These are phyloP conservation scores for Termitomyces sp. DNA, from an alignment of 1,284 basidiomycete species.

Conservation along the genomic window DNA sequence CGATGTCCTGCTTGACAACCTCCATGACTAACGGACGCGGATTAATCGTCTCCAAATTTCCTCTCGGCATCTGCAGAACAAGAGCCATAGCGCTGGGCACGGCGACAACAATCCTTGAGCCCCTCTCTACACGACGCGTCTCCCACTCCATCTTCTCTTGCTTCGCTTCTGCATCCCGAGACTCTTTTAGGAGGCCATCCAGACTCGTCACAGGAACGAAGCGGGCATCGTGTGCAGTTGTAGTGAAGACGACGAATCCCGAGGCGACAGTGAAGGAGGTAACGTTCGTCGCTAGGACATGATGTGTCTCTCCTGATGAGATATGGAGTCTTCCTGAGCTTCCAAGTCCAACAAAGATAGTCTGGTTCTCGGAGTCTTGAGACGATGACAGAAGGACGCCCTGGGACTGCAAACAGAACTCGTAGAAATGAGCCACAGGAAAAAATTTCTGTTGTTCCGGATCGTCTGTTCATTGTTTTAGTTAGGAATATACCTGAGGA, in stretches of 20 bases:
- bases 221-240: conserved; percentile 75
- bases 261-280: conserved; percentile 83
- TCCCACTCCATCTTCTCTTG: conserved; percentile 51
- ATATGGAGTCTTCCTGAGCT: conserved; percentile 61
- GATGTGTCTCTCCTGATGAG: conserved; percentile 24
- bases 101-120: conserved; percentile 79
- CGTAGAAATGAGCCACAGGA: conserved; percentile 44
- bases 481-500: background rate
- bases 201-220: conserved; percentile 62
- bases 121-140: conserved; percentile 78
- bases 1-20: conserved; percentile 71
- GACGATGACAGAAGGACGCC: conserved; percentile 19
- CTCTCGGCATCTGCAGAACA: conserved; percentile 96
- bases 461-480: conserved; percentile 23
- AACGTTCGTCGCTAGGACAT: conserved; percentile 51
- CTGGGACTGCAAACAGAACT: conserved; percentile 51
- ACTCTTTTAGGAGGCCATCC: conserved; percentile 19
- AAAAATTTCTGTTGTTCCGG: conserved; percentile 17
- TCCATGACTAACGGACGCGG: conserved; percentile 90
- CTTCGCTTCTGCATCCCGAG: conserved; percentile 22
- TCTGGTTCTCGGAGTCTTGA: conserved; percentile 3
- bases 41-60: conserved; percentile 94
- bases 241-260: conserved; percentile 85
- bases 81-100: conserved; percentile 86
- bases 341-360: conserved; percentile 63